Percentiles rank a stretch among this genome's conserved stretches.
These are phyloP conservation scores for Camptophora hylomeconis DNA, from an alignment of 2,329 filamentous ascomycete genomes.

Conservation along the genomic window DNA sequence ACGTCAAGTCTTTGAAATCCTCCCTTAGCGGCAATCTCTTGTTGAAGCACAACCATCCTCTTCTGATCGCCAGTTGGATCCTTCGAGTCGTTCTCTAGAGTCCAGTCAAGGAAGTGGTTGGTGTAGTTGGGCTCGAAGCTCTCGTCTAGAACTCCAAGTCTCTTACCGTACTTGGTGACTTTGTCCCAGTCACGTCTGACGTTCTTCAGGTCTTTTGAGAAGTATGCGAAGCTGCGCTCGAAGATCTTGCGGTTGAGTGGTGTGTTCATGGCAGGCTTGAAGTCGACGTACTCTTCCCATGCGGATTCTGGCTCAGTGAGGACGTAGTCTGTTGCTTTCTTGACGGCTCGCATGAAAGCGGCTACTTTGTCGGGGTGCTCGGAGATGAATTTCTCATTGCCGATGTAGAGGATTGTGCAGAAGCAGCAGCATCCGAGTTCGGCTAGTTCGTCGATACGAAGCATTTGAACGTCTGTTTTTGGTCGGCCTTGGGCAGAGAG, in stretches of 20 bases:
- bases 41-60: conserved; percentile 57
- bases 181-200: conserved; percentile 63
- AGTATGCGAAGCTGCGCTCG: conserved; percentile 65
- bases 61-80: conserved; percentile 64
- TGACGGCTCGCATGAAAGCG: conserved; percentile 60
- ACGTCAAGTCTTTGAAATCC: conserved; percentile 43
- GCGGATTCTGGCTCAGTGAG: conserved; percentile 49
- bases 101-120: conserved; percentile 57
- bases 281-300: conserved; percentile 56
- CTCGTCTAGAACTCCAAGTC: conserved; percentile 52
- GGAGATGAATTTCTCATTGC: conserved; percentile 57
- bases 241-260: conserved; percentile 65
- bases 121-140: conserved; percentile 61
- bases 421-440: conserved; percentile 75
- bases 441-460: conserved; percentile 67
- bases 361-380: conserved; percentile 52
- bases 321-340: conserved; percentile 61
- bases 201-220: conserved; percentile 62
- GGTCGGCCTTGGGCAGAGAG: conserved; percentile 49
- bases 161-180: conserved; percentile 64
- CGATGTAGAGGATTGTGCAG: conserved; percentile 70
- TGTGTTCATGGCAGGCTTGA: conserved; percentile 59
- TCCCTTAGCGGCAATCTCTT: conserved; percentile 50
- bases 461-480: conserved; percentile 60
- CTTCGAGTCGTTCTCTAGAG: conserved; percentile 47